Evolutionary conservation across 441 rosid genomes (phyloP).

Genomic region (Pelargonium australe): DNA sequence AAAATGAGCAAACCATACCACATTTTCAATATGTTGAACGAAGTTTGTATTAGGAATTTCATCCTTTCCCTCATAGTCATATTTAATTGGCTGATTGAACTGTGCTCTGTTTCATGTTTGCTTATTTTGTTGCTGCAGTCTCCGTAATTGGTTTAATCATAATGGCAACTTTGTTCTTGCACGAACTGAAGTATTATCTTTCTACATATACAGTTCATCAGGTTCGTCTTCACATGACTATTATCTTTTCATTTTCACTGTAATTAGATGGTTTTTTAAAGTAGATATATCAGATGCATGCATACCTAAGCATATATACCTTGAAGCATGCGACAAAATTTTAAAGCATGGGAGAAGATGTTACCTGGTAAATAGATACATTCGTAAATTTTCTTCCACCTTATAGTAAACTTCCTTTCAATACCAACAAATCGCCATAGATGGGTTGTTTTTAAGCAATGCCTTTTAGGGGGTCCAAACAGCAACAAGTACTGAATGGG

Average conservation of each 20-base stretch:
- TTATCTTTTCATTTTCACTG: neutral
- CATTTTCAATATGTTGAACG: neutral
- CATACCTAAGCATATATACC: neutral
- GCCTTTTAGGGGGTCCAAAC: too few relatives aligned
- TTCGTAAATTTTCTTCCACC: neutral
- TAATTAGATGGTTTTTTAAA: neutral
- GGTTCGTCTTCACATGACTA: conserved; percentile 35
- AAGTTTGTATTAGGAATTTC: neutral
- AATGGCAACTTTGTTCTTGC: conserved; percentile 85
- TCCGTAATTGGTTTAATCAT: conserved; percentile 69
- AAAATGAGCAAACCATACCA: too few relatives aligned
- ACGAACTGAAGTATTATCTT: conserved; percentile 78
- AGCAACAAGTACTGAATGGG: too few relatives aligned
- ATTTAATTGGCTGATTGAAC: neutral
- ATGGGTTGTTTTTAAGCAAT: neutral
- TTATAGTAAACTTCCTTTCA: neutral
- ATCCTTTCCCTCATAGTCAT: neutral
- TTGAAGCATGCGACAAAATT: neutral
- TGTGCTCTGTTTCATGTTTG: neutral
- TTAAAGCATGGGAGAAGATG: neutral
- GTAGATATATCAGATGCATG: neutral
- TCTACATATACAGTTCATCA: conserved; percentile 76
- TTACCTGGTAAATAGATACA: neutral
- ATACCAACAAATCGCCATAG: neutral
- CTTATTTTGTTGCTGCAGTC: conserved; percentile 39